A percentile compares a stretch with the other conserved stretches of the same genome.
Conservation (phyloP, 371 early-diverging fungal species). For the Rhizopus arrhizus region DNA sequence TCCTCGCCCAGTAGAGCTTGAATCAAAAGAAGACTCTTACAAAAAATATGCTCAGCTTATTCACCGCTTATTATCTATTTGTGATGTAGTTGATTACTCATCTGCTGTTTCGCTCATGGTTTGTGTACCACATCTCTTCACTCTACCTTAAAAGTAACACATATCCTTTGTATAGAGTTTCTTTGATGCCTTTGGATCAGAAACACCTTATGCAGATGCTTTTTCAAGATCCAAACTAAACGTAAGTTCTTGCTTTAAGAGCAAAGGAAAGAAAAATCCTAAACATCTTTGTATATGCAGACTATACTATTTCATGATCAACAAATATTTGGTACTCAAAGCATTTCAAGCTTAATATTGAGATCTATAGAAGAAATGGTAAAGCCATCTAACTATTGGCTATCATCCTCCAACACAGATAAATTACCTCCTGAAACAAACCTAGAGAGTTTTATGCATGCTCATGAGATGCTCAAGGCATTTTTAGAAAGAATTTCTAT, state of each 20-base stretch:
- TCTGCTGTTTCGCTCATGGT: constrained; percentile 47
- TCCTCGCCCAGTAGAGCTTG: constrained; percentile 64
- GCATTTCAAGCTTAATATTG: constrained; percentile 24
- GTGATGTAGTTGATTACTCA: constrained; percentile 34
- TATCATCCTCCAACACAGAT: constrained; percentile 6
- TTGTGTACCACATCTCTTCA: constrained; percentile 24
- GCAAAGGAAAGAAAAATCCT: background rate
- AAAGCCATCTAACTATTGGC: constrained; percentile 39
- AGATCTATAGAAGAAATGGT: constrained; percentile 34
- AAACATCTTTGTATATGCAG: constrained; percentile 10
- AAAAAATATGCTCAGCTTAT: constrained; percentile 25
- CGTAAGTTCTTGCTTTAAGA: constrained; percentile 25
- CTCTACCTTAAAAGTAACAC: constrained; percentile 56
- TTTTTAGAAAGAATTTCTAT: constrained; percentile 42
- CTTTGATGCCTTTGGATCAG: constrained; percentile 41
- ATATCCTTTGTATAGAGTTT: constrained; percentile 46
- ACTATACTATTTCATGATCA: constrained; percentile 35
- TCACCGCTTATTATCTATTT: constrained; percentile 32
- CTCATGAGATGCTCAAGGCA: constrained; percentile 22
- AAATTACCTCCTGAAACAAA: constrained; percentile 11
- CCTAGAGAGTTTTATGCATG: constrained; percentile 19
- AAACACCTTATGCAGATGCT: constrained; percentile 56
- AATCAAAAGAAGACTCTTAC: constrained; percentile 42
- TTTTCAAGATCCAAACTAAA: constrained; percentile 57
- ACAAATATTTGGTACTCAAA: constrained; percentile 38